Percentiles rank a stretch among this genome's conserved stretches.
Evolutionary conservation across 768 basidiomycete genomes (phyloP).

Genomic region (Tricholoma flavovirens): DNA sequence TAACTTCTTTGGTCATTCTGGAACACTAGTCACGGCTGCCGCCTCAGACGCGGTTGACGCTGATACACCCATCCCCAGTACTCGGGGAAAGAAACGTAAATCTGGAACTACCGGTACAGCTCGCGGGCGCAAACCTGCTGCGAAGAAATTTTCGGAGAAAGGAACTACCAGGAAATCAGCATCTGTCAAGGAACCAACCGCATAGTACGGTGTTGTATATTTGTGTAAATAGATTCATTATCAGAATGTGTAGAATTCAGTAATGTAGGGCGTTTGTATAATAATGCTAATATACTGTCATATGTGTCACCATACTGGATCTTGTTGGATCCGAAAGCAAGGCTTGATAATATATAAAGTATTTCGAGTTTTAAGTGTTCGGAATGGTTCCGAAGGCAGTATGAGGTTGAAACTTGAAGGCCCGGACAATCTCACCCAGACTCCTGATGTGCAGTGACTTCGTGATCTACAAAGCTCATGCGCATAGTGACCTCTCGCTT

Average conservation of each 20-base stretch:
- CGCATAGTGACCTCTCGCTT: slow-evolving; percentile 8
- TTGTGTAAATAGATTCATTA: not conserved
- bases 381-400: not conserved
- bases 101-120: slow-evolving; percentile 27
- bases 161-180: slow-evolving; percentile 4
- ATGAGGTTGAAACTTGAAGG: slow-evolving; percentile 1
- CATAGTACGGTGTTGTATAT: not conserved
- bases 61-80: slow-evolving; percentile 22
- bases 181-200: not conserved
- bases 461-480: slow-evolving; percentile 15
- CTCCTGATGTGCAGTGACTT: slow-evolving; percentile 14
- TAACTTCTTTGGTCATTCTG: slow-evolving; percentile 72
- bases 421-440: slow-evolving; percentile 3
- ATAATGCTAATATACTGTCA: not conserved
- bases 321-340: too few relatives aligned
- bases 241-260: not conserved
- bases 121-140: slow-evolving; percentile 32
- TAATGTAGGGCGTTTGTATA: not conserved
- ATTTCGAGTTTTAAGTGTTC: not conserved
- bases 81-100: slow-evolving; percentile 41
- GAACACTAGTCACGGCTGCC: slow-evolving; percentile 16
- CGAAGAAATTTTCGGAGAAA: slow-evolving; percentile 28
- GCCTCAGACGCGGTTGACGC: slow-evolving; percentile 30
- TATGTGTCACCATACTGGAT: too few relatives aligned
- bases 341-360: too few relatives aligned